Conservation (phyloP, 1,139 yeast genomes). For the Blastobotrys persicus region DNA sequence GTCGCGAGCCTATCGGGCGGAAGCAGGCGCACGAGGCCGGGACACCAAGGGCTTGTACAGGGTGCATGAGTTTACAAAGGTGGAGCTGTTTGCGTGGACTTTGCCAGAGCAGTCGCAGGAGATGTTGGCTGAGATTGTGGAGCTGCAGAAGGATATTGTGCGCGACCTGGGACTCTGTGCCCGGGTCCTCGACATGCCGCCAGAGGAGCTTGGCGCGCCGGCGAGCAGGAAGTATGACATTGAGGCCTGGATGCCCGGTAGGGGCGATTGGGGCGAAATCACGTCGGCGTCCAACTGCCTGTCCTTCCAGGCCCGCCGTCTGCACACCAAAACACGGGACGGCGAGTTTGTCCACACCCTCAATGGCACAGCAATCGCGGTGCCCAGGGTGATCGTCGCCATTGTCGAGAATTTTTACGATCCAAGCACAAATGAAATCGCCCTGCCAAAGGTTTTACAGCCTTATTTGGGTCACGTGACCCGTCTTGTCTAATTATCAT, state of each 20-base stretch:
- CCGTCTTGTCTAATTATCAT: no score
- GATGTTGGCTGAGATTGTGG: constrained; percentile 54
- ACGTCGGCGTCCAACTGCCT: constrained; percentile 91
- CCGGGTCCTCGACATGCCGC: constrained; percentile 83
- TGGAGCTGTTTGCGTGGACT: constrained; percentile 85
- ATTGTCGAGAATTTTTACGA: constrained; percentile 82
- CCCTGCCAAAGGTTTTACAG: constrained; percentile 66
- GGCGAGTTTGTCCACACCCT: constrained; percentile 70
- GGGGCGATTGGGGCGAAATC: constrained; percentile 90
- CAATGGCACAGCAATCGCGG: constrained; percentile 95
- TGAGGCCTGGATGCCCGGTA: constrained; percentile 99
- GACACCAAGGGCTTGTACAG: constrained; percentile 91
- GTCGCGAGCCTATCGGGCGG: constrained; percentile 88
- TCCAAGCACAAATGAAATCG: constrained; percentile 50
- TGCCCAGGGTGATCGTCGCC: constrained; percentile 88
- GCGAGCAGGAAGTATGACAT: constrained; percentile 90
- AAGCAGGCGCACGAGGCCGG: constrained; percentile 94
- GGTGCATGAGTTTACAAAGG: constrained; percentile 97
- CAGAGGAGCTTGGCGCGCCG: constrained; percentile 88
- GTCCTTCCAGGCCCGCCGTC: constrained; percentile 84
- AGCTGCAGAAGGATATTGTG: constrained; percentile 65
- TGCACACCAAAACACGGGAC: constrained; percentile 57
- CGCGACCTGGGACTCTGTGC: constrained; percentile 72
- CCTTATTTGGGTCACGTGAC: neutral
- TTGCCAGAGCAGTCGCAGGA: constrained; percentile 41